phyloP scores from a whole-genome alignment of 495 filamentous ascomycete species.

The Tuber borchii region DNA sequence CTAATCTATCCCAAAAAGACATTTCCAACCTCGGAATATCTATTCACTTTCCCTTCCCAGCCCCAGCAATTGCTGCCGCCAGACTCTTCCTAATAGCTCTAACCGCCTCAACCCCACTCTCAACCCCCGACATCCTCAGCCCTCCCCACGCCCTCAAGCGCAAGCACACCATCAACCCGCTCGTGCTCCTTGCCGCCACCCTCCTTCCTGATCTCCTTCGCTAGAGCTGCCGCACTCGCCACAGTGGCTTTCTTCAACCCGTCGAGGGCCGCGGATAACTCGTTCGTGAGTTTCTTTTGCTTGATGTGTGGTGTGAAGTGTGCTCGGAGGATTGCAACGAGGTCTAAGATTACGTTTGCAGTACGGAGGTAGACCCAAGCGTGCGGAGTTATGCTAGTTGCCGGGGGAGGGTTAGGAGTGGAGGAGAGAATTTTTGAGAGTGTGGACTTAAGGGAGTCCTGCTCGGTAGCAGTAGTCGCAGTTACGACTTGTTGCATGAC shows the following conservation, averaged over 20 bases:
- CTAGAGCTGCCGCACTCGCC: constrained; percentile 7
- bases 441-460: constrained; percentile 5
- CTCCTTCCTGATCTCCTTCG: constrained; percentile 27
- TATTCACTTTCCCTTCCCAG: constrained; percentile 15
- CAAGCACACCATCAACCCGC: constrained; percentile 32
- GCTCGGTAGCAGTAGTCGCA: constrained; percentile 16
- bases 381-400: not conserved
- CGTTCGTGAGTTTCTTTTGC: not conserved
- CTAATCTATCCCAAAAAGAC: no score
- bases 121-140: constrained; percentile 32
- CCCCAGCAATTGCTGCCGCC: constrained; percentile 16
- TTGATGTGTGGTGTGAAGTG: constrained; percentile 10
- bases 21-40: constrained; percentile 3
- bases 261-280: constrained; percentile 19
- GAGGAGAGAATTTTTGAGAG: constrained; percentile 21
- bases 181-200: constrained; percentile 32
- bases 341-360: constrained; percentile 17
- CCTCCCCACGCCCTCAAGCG: constrained; percentile 31
- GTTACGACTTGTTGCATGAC: constrained; percentile 12
- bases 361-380: constrained; percentile 30
- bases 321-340: constrained; percentile 13
- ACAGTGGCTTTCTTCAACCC: constrained; percentile 23
- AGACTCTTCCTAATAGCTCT: constrained; percentile 21
- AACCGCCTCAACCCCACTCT: constrained; percentile 33
- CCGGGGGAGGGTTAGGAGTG: constrained; percentile 8